These are phyloP conservation scores for Syncephalastrum sp. DNA, from an alignment of 371 early-diverging fungal genomes.

Conservation along the genomic window DNA sequence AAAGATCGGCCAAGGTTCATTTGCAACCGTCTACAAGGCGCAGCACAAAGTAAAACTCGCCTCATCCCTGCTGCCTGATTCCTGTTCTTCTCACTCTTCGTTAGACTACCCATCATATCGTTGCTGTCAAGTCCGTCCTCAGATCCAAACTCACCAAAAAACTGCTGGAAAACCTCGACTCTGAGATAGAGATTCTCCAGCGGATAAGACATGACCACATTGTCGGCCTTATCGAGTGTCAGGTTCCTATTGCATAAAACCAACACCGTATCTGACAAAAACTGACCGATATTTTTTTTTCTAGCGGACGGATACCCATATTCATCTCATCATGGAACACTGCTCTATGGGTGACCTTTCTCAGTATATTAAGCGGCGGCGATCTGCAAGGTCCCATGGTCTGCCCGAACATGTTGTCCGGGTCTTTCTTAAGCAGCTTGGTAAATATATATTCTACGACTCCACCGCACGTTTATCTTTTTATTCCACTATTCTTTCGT, in stretches of 20 bases:
- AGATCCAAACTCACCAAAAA: slow-evolving; percentile 85
- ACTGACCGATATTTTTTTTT: slow-evolving; percentile 1
- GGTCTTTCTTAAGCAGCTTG: slow-evolving; percentile 84
- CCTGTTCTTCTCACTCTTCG: slow-evolving; percentile 1
- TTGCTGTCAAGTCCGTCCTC: slow-evolving; percentile 89
- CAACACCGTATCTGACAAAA: background rate
- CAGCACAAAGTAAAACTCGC: slow-evolving; percentile 55
- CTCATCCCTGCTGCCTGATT: background rate
- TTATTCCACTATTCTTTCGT: slow-evolving; percentile 9
- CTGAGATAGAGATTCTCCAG: slow-evolving; percentile 90
- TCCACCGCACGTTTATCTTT: background rate
- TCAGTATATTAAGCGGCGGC: slow-evolving; percentile 75
- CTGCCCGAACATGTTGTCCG: slow-evolving; percentile 75
- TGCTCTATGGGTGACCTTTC: slow-evolving; percentile 92
- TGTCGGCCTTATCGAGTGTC: slow-evolving; percentile 80
- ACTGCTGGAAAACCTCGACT: slow-evolving; percentile 87
- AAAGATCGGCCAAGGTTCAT: slow-evolving; percentile 92
- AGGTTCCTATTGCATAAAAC: slow-evolving; percentile 44
- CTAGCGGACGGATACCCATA: slow-evolving; percentile 85
- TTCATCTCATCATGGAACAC: slow-evolving; percentile 94
- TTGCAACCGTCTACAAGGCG: slow-evolving; percentile 92
- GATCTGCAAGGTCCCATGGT: slow-evolving; percentile 61
- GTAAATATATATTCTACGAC: slow-evolving; percentile 24
- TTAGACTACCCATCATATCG: slow-evolving; percentile 59
- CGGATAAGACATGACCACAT: slow-evolving; percentile 81